Conservation (phyloP, 345 rosid species). For the Lepidium africanum region DNA sequence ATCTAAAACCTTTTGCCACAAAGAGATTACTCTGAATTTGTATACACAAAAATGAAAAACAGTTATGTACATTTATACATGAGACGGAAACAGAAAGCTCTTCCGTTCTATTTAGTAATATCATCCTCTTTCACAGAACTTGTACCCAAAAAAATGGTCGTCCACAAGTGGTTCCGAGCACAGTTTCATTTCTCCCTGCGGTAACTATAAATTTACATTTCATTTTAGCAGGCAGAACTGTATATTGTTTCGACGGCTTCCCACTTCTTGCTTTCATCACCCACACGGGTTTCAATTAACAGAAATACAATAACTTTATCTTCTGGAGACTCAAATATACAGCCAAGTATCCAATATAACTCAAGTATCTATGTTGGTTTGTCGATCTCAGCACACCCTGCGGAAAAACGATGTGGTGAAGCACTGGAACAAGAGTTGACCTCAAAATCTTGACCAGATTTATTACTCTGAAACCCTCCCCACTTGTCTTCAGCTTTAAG, state of each 20-base stretch:
- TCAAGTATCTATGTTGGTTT: constrained; percentile 20
- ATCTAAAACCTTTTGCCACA: neutral
- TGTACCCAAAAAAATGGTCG: neutral
- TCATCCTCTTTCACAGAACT: neutral
- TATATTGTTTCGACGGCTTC: neutral
- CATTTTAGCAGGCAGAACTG: neutral
- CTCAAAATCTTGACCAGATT: constrained; percentile 18
- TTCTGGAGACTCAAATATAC: neutral
- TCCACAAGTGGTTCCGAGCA: constrained; percentile 2
- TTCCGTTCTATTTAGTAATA: neutral
- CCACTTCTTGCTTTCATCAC: constrained; percentile 9
- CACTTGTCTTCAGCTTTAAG: neutral
- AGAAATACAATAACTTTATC: neutral
- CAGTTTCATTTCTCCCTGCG: constrained; percentile 10
- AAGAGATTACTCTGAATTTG: neutral
- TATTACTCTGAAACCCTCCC: neutral
- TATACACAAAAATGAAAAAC: neutral
- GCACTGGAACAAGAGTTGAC: constrained; percentile 26
- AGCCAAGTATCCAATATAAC: neutral
- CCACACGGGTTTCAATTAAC: constrained; percentile 2
- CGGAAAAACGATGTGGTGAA: constrained; percentile 21
- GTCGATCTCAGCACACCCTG: constrained; percentile 8
- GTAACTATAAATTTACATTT: constrained; percentile 12
- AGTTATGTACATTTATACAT: neutral
- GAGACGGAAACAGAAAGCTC: neutral